Conservation (phyloP, 352 stramenopile species). For the Globisporangium radiosum region DNA sequence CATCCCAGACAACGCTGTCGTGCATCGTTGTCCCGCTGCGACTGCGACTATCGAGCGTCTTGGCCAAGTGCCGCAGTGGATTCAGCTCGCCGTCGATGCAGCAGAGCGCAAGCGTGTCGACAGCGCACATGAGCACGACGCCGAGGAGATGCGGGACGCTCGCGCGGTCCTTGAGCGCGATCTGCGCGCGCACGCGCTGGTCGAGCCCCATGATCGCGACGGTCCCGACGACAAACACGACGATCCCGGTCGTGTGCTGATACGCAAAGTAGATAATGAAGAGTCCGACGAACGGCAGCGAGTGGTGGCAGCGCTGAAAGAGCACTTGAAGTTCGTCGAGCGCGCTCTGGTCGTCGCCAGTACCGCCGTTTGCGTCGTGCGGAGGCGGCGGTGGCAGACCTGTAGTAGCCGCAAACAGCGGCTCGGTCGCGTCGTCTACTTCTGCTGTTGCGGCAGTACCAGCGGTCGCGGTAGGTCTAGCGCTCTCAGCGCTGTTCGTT, state of each 20-base stretch:
- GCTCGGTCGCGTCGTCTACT: background rate
- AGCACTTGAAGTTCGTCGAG: constrained; percentile 59
- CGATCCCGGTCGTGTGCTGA: constrained; percentile 62
- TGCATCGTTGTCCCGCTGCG: constrained; percentile 12
- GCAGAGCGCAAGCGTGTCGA: constrained; percentile 58
- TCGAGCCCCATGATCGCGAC: constrained; percentile 70
- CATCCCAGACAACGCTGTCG: constrained; percentile 44
- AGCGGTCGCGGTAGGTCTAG: background rate
- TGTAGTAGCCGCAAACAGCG: background rate
- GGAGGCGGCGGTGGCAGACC: background rate
- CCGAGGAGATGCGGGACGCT: constrained; percentile 39
- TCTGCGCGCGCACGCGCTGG: constrained; percentile 50
- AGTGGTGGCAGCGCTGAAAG: constrained; percentile 64
- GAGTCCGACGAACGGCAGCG: constrained; percentile 61
- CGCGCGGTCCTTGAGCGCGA: constrained; percentile 72
- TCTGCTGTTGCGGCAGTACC: background rate
- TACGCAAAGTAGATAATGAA: constrained; percentile 78
- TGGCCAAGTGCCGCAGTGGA: constrained; percentile 41
- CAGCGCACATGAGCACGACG: constrained; percentile 45
- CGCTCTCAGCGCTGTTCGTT: background rate
- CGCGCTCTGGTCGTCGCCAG: constrained; percentile 39
- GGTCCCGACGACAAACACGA: constrained; percentile 58
- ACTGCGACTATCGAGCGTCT: constrained; percentile 23
- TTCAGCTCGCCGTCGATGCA: constrained; percentile 58
- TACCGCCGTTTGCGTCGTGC: constrained; percentile 10